Evolutionary conservation across 768 basidiomycete genomes (phyloP), one percentile per base, ranked within the genome.

Genomic region (Sistotremastrum niveocremeum): DNA sequence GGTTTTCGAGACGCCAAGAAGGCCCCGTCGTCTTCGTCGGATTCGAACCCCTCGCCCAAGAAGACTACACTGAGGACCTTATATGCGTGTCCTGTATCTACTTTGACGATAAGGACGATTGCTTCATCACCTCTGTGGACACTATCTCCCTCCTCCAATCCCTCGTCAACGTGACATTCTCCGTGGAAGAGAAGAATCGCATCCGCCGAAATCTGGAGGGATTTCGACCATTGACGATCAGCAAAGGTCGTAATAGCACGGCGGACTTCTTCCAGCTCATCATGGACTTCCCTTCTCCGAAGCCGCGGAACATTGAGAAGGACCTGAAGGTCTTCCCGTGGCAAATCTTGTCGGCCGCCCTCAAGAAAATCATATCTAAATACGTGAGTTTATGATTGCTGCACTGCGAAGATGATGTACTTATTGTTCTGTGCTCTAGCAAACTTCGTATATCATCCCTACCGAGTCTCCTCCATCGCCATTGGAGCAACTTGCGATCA

Each of bases 251-350:
- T 53, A 66, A 73, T 0, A 83, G 79, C 7, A 81, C 76, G 47
- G 85, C 86, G 54, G 69, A 74, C n/a, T 88, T 97, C 61, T 99
- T 97, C 72, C 80, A 85, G 65, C 73, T 80, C 53, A 91, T 99
- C 66, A 97, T 99, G 94, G 79, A 85, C 44, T 94, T 95, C 58
- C 87, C 91, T 0, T 77, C 79, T 39, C 94, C 94, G 6, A 91
- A 88, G 60, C 94, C 94, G 3, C 73, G 94, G 46, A 93, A 91
- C 59, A 99, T 98, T 51, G 94, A 97, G 58, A 97, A 98, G 70
- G 90, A 97, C 56, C 73, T 99, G 57, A 88, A 88, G 60, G 81
- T 87, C 6, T 88, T 88, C 54, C 74, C 77, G 37, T 88, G 85
- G 85, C 68, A 67, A 31, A 60, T 74, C 39, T 67, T 88, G n/a